phyloP scores from a whole-genome alignment of 331 rosid species.

The Rosa hybrid region DNA sequence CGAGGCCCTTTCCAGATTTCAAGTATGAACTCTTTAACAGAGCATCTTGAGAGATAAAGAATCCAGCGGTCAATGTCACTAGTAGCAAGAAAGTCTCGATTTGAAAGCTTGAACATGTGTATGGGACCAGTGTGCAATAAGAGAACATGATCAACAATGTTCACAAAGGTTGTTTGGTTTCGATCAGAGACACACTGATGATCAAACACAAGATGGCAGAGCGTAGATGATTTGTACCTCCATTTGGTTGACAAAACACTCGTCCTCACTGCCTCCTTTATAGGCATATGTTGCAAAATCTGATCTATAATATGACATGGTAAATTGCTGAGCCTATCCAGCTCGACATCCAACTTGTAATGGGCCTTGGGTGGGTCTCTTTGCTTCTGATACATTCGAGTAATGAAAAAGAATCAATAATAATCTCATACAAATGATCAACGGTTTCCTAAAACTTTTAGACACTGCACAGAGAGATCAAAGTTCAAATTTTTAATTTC shows the following conservation, averaged over 20 bases:
- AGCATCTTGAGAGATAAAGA: constrained; percentile 46
- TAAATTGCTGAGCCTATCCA: constrained; percentile 52
- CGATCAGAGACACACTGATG: constrained; percentile 33
- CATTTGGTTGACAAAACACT: constrained; percentile 65
- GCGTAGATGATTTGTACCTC: constrained; percentile 58
- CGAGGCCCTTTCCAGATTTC: constrained; percentile 55
- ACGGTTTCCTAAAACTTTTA: too few species aligned
- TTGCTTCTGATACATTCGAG: constrained; percentile 30
- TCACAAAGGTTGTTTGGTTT: constrained; percentile 36
- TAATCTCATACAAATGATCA: not conserved
- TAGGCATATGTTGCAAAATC: constrained; percentile 47
- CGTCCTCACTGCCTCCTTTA: constrained; percentile 57
- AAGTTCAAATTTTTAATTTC: not conserved
- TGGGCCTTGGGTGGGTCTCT: constrained; percentile 33
- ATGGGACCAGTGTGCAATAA: constrained; percentile 60
- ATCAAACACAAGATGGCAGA: constrained; percentile 63
- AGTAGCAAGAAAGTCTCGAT: constrained; percentile 42
- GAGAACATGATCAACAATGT: constrained; percentile 63
- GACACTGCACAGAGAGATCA: too few species aligned
- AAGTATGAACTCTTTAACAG: constrained; percentile 53
- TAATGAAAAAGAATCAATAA: not conserved
- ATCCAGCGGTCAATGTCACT: constrained; percentile 57
- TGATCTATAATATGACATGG: constrained; percentile 53
- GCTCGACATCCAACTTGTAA: constrained; percentile 36
- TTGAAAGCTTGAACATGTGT: constrained; percentile 58